Evolutionary conservation across 1,284 basidiomycete species (phyloP).

Genomic region (Ganoderma multipileum): DNA sequence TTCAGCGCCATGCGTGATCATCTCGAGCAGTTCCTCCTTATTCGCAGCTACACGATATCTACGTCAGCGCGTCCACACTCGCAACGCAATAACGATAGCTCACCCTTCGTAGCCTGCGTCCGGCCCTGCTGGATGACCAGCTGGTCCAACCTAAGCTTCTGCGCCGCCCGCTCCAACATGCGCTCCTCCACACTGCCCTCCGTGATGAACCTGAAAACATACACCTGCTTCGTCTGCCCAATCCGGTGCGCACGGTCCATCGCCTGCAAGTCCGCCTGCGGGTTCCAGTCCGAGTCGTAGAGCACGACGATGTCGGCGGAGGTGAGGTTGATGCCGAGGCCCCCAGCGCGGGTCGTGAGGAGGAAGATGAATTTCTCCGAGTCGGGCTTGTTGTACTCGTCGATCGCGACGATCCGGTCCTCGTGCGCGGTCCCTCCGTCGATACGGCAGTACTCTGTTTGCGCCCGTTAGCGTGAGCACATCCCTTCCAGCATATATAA

Average conservation of each 20-base stretch:
- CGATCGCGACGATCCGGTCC: constrained; percentile 94
- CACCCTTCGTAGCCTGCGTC: constrained; percentile 72
- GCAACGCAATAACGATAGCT: constrained; percentile 16
- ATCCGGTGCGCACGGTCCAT: constrained; percentile 99
- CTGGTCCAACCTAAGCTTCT: constrained; percentile 96
- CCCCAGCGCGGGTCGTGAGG: constrained; percentile 97
- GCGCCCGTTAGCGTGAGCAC: background rate
- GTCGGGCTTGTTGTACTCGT: constrained; percentile 96
- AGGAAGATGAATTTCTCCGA: constrained; percentile 98
- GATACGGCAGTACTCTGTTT: constrained; percentile 94
- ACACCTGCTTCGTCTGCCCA: constrained; percentile 98
- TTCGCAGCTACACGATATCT: constrained; percentile 68
- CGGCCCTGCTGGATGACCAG: constrained; percentile 98
- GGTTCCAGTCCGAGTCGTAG: constrained; percentile 99
- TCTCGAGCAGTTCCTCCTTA: constrained; percentile 97
- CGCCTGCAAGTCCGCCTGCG: constrained; percentile 97
- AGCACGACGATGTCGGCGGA: constrained; percentile 95
- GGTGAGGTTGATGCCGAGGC: constrained; percentile 97
- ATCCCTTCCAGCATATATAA: background rate
- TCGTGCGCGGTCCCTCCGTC: constrained; percentile 97
- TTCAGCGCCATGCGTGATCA: constrained; percentile 98
- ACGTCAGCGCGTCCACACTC: background rate
- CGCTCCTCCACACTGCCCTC: constrained; percentile 97
- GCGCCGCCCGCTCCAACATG: constrained; percentile 95
- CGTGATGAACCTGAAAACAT: constrained; percentile 98